Base-by-base conservation (phyloP, 768 basidiomycete genomes). In the Termitomyces sp. region DNA sequence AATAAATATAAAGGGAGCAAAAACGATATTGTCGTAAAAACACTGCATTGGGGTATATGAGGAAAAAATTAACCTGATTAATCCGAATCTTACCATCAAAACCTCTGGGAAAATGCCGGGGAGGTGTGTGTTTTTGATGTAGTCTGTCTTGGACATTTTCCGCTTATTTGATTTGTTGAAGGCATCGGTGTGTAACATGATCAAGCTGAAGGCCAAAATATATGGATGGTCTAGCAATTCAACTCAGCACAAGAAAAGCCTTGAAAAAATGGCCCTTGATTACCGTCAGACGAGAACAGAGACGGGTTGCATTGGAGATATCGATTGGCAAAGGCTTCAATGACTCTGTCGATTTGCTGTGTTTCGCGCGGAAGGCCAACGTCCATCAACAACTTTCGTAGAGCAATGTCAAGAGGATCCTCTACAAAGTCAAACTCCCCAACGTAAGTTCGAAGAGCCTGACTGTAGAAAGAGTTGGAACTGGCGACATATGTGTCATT, bases 81-180 rank as follows among this genome's bases (percentile, higher is more conserved):
- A 39, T 42, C 23, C 41, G 46, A 7, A 56, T 56, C 86, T 68
- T 67, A 96, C 94, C 65, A 95, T 94, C 50, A 99, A 77, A 25
- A 97, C 83, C 64, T 94, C 87, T 3, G 85, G 77, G 20, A 84
- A 76, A 35, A 96, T 80, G 3, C 95, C 94, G 7, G 94, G 90
- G 56, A 98, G 79, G 36, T 81, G 77, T 0, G 96, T 95, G 63
- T 99, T 99, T 73, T 85, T 89, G 63, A 98, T 76, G 65, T 98
- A 99, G 65, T 96, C 95, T 1, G 84, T 78, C 68, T 96, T 98
- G 35, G 88, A 84, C 97, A 99, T 99, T 74, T 98, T 98, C 50
- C 85, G 87, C 73, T 90, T 98, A 73, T 98, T 98, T 58, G 91
- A 92, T 71, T 89, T 91, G 73, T 99, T 99, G 78, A 98, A 98